phyloP scores from a whole-genome alignment of 352 stramenopile genomes.

The Phytopythium sindhum region DNA sequence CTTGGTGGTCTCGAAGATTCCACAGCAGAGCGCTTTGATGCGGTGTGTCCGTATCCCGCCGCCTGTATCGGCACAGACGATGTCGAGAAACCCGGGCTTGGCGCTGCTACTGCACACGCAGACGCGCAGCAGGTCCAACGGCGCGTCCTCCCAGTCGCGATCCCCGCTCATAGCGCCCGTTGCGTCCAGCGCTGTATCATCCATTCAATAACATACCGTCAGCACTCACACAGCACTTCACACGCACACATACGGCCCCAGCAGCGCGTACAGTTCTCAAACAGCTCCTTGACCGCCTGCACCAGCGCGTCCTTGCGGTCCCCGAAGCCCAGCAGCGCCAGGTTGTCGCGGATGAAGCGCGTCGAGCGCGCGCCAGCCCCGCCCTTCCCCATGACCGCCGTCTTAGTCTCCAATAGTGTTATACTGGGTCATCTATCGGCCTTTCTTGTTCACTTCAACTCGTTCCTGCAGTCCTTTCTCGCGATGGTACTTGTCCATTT shows the following conservation, averaged over 20 bases:
- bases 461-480: not conserved
- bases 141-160: conserved; percentile 18
- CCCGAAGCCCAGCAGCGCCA: conserved; percentile 75
- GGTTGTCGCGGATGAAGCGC: conserved; percentile 63
- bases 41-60: conserved; percentile 63
- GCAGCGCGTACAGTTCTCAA: conserved; percentile 63
- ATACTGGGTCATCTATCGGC: not conserved
- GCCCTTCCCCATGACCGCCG: not conserved
- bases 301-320: conserved; percentile 53
- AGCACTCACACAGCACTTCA: not conserved
- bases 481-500: not conserved
- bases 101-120: conserved; percentile 24
- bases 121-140: conserved; percentile 46
- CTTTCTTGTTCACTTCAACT: not conserved
- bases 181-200: conserved; percentile 51
- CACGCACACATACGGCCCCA: not conserved
- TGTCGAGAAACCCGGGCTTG: conserved; percentile 36
- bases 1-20: conserved; percentile 72
- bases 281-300: conserved; percentile 77
- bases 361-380: conserved; percentile 16
- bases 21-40: conserved; percentile 62
- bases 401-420: not conserved
- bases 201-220: not conserved
- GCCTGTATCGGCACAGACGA: conserved; percentile 77
- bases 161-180: conserved; percentile 25